Base-by-base conservation (phyloP, 2,329 filamentous ascomycete genomes). In the Botrytis fragariae region DNA sequence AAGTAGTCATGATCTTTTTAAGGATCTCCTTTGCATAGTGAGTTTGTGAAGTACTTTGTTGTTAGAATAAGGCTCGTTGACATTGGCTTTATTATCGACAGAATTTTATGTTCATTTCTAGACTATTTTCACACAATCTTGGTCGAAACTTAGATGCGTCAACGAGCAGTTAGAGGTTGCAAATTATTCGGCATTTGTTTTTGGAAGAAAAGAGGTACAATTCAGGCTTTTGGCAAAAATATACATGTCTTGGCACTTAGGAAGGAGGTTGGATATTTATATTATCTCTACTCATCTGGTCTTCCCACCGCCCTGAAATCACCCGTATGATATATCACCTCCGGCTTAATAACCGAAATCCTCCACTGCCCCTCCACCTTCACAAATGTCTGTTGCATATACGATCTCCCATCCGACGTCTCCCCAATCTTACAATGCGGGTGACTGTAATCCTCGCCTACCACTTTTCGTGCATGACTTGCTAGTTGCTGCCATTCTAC, bases 401-500 rank as follows among this genome's bases (percentile, higher is more conserved):
- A 77, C n/a, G 76, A 76, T 59, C 74, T 76, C 22, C 75, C 77
- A 69, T 75, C 74, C 35, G 73, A 75, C 1, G 68, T 73, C 51
- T 76, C 76, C 16, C 67, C 73, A 48, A 77, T 76, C 59, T 76
- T 76, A 48, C 76, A 76, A 73, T 75, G 74, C 8, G 75, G 75
- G 45, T 63, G 73, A 6, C 35, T 64, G 54, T 69, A 77, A 62
- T 78, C 74, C 48, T 77, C 76, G 14, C 75, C 74, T 35, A 70
- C 72, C 16, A 76, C 37, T 32, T 73, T 69, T 16, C 77, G 65
- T 29, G 73, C 77, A 64, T 80, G 78, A 51, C 75, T 76, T 20
- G 78, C 77, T 22, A 79, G 29, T 70, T 79, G 77, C 72, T 79
- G 78, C 76, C 77, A 79, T 60, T 79, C 75, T 3, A 80, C 75